Conservation (phyloP, 768 basidiomycete species). For the Zangia roseola region DNA sequence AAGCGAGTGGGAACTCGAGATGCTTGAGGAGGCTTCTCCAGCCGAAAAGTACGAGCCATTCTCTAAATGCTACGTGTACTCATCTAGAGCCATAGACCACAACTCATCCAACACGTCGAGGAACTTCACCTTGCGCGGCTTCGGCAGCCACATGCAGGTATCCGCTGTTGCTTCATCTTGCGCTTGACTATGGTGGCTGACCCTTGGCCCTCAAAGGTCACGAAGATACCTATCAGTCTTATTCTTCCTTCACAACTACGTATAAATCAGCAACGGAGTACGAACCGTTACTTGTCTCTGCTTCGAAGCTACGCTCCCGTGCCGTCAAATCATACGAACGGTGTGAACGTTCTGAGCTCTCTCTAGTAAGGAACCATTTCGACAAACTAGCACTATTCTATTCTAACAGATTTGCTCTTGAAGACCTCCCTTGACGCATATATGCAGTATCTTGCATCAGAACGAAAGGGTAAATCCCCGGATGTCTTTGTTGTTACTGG, state of each 20-base stretch:
- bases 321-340: constrained; percentile 61
- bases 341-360: constrained; percentile 60
- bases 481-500: constrained; percentile 55
- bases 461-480: constrained; percentile 58
- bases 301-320: constrained; percentile 67
- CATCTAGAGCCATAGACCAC: constrained; percentile 32
- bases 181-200: background rate
- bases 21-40: constrained; percentile 47
- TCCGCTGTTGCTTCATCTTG: constrained; percentile 4
- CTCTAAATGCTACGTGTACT: background rate
- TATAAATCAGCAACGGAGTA: constrained; percentile 75
- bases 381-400: background rate
- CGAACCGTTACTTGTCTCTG: constrained; percentile 70
- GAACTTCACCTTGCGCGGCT: constrained; percentile 64
- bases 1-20: constrained; percentile 72
- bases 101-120: constrained; percentile 52
- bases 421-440: constrained; percentile 55
- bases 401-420: constrained; percentile 15
- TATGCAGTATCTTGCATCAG: constrained; percentile 59
- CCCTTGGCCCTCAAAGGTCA: constrained; percentile 47
- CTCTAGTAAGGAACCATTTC: constrained; percentile 46
- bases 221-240: constrained; percentile 79
- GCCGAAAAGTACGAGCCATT: constrained; percentile 43
- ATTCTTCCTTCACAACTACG: constrained; percentile 86
- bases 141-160: constrained; percentile 74